Evolutionary conservation across 164 flowering plant genomes (phyloP).

Genomic region (Stephania yunnanensis): DNA sequence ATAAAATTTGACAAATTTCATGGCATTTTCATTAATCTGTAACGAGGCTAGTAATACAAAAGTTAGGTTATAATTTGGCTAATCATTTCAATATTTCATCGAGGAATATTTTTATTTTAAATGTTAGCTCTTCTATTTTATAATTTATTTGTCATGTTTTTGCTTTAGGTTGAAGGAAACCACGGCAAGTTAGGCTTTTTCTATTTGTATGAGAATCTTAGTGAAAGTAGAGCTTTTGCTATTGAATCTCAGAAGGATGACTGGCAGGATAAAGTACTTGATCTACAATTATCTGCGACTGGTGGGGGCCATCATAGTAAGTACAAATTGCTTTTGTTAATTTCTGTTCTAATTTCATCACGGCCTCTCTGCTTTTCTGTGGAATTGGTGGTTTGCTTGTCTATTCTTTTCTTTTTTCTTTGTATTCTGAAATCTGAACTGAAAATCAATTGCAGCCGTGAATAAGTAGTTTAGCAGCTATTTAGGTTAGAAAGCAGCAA

Average conservation of each 20-base stretch:
- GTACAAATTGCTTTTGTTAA: conserved; percentile 13
- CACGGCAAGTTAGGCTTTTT: conserved; percentile 44
- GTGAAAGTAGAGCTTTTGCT: conserved; percentile 40
- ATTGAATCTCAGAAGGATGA: conserved; percentile 30
- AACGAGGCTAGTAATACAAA: too few relatives aligned
- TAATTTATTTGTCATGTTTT: conserved; percentile 3
- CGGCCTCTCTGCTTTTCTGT: not conserved
- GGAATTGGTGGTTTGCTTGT: not conserved
- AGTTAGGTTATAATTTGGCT: too few relatives aligned
- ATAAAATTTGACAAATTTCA: too few relatives aligned
- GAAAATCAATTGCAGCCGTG: not conserved
- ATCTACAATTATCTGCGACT: conserved; percentile 37
- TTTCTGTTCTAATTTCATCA: not conserved
- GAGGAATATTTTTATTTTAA: not conserved
- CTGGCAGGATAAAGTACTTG: conserved; percentile 20
- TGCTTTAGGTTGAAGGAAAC: conserved; percentile 57
- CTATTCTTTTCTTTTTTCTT: not conserved
- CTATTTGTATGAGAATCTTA: conserved; percentile 69
- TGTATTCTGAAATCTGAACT: not conserved
- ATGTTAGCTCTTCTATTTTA: not conserved
- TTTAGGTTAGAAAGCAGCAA: not conserved
- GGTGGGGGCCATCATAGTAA: conserved; percentile 42
- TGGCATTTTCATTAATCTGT: too few relatives aligned
- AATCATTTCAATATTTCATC: too few relatives aligned
- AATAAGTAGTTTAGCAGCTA: not conserved